These are phyloP conservation scores for Plectranthus barbatus DNA, from an alignment of 257 asterid genomes.

Conservation along the genomic window DNA sequence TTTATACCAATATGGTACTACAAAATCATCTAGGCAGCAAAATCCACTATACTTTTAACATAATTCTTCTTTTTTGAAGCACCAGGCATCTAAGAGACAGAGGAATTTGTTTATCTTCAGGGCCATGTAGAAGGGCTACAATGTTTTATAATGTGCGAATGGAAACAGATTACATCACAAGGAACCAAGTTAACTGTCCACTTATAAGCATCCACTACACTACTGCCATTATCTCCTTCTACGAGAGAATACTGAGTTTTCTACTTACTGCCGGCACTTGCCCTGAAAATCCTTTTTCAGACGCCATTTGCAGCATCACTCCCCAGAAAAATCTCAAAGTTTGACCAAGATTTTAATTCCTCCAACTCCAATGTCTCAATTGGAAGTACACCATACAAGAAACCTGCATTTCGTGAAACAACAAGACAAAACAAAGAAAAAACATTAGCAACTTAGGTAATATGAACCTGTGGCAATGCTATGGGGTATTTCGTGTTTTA, in stretches of 20 bases:
- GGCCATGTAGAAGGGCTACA: neutral
- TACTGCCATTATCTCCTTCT: neutral
- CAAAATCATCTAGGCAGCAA: neutral
- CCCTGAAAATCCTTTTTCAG: neutral
- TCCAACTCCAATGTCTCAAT: neutral
- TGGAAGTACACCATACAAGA: neutral
- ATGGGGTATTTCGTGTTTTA: neutral
- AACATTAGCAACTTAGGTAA: neutral
- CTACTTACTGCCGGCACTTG: slow-evolving; percentile 1
- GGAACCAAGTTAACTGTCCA: neutral
- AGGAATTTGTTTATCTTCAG: neutral
- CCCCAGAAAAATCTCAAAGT: neutral
- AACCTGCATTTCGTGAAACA: neutral
- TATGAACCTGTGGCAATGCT: neutral
- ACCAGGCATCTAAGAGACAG: neutral
- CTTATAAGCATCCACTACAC: neutral
- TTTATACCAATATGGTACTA: neutral
- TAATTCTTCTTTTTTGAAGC: neutral
- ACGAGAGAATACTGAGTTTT: neutral
- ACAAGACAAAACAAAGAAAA: neutral
- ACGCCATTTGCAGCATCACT: neutral
- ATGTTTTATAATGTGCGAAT: neutral
- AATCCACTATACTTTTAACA: neutral
- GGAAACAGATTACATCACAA: neutral
- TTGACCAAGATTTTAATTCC: neutral